These are phyloP conservation scores for Ustilago hordei DNA, from an alignment of 1,284 basidiomycete genomes.

Conservation along the genomic window DNA sequence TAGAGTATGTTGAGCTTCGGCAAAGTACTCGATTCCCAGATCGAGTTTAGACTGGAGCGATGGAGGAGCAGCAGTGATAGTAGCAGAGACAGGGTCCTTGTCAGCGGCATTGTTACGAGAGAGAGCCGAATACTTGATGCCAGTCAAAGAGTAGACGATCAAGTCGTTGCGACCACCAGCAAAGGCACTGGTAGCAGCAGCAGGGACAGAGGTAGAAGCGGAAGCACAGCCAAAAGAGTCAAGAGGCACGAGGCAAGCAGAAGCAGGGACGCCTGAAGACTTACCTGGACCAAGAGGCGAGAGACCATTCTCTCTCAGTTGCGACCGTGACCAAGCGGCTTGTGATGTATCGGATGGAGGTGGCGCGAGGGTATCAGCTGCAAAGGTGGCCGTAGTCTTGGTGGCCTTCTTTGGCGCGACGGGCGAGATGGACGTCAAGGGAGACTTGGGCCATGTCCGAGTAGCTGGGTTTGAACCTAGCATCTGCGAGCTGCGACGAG, in stretches of 20 bases:
- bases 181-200: slow-evolving; percentile 8
- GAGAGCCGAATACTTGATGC: not conserved
- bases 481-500: slow-evolving; percentile 38
- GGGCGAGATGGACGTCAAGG: slow-evolving; percentile 32
- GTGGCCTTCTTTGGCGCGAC: slow-evolving; percentile 7
- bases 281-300: slow-evolving; percentile 26
- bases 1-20: slow-evolving; percentile 43
- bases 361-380: slow-evolving; percentile 18
- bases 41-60: slow-evolving; percentile 26
- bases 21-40: slow-evolving; percentile 37
- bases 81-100: slow-evolving; percentile 10
- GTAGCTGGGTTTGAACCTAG: slow-evolving; percentile 21
- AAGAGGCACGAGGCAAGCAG: not conserved
- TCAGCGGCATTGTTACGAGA: slow-evolving; percentile 27
- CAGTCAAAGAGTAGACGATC: slow-evolving; percentile 9
- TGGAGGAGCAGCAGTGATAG: not conserved
- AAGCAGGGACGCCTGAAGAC: slow-evolving; percentile 11
- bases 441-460: slow-evolving; percentile 43
- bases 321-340: slow-evolving; percentile 26
- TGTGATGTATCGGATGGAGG: slow-evolving; percentile 12
- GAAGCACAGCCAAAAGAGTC: not conserved
- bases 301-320: slow-evolving; percentile 12
- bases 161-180: slow-evolving; percentile 12
- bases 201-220: slow-evolving; percentile 13
- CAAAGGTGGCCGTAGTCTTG: slow-evolving; percentile 30